Percentiles rank a stretch among this genome's conserved stretches.
Evolutionary conservation across 2,329 filamentous ascomycete genomes (phyloP).

Genomic region (Pseudogymnoascus sp.): DNA sequence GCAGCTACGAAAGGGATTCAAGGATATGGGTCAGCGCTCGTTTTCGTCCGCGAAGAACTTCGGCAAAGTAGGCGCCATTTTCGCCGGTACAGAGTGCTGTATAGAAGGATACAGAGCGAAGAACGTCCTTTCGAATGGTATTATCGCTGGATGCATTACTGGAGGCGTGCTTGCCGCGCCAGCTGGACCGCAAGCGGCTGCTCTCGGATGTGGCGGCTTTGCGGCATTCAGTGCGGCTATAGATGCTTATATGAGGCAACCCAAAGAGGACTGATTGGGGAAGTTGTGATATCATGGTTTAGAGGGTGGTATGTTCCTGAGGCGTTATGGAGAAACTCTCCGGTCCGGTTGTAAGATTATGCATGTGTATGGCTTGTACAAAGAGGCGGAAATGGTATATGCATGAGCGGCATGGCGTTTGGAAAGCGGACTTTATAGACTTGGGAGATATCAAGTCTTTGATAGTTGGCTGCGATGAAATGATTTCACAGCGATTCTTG

Average conservation of each 20-base stretch:
- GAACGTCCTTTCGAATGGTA: constrained; percentile 85
- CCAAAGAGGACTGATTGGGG: constrained; percentile 42
- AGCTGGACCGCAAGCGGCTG: constrained; percentile 82
- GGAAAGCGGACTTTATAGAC: constrained; percentile 2
- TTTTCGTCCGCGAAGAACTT: constrained; percentile 88
- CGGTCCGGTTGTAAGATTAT: constrained; percentile 5
- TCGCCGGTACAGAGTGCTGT: constrained; percentile 88
- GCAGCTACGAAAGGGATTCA: constrained; percentile 79
- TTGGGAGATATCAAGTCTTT: background rate
- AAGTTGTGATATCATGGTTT: background rate
- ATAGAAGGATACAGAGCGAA: constrained; percentile 89
- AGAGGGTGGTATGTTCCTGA: background rate
- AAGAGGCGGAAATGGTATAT: constrained; percentile 5
- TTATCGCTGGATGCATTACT: constrained; percentile 81
- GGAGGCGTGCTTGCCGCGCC: constrained; percentile 80
- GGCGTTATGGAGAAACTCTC: background rate
- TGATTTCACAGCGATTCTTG: constrained; percentile 4
- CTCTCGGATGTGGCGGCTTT: constrained; percentile 84
- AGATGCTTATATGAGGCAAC: constrained; percentile 82
- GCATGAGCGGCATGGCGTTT: constrained; percentile 9
- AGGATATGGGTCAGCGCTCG: constrained; percentile 85
- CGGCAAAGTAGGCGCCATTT: constrained; percentile 84
- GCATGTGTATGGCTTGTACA: constrained; percentile 9
- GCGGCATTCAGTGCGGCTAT: constrained; percentile 89
- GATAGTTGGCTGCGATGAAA: constrained; percentile 1